phyloP scores from a whole-genome alignment of 2,329 filamentous ascomycete genomes.

The Trichoderma sp. region DNA sequence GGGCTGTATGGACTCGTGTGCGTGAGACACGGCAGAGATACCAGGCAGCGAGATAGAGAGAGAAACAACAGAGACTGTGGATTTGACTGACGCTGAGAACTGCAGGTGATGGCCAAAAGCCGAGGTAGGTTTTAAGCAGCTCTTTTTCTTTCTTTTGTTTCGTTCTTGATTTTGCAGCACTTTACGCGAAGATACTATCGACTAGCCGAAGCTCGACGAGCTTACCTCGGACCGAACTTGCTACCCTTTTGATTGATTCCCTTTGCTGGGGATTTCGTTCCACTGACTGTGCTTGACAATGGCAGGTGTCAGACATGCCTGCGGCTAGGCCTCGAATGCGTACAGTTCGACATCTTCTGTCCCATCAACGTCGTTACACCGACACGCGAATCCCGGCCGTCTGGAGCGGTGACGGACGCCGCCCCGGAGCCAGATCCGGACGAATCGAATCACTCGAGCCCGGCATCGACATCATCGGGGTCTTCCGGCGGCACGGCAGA shows the following conservation, averaged over 20 bases:
- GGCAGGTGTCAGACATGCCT: slow-evolving; percentile 12
- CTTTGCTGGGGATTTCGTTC: background rate
- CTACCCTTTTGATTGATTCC: background rate
- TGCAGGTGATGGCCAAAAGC: slow-evolving; percentile 17
- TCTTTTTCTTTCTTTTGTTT: background rate
- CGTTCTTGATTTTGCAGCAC: background rate
- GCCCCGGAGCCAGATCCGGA: background rate
- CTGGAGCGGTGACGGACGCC: background rate
- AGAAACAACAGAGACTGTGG: background rate
- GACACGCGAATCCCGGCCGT: slow-evolving; percentile 14
- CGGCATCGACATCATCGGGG: background rate
- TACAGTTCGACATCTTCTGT: slow-evolving; percentile 17
- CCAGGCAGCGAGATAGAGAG: background rate
- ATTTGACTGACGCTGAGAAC: background rate
- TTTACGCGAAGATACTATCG: background rate
- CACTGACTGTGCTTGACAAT: background rate
- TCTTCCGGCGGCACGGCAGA: background rate
- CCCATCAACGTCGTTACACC: slow-evolving; percentile 16
- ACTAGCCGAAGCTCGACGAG: background rate
- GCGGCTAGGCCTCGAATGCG: slow-evolving; percentile 13
- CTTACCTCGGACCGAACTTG: background rate
- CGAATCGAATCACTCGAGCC: slow-evolving; percentile 1
- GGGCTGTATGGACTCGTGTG: background rate
- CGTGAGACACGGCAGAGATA: background rate
- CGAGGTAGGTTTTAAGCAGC: background rate